These are phyloP conservation scores for Panus rudis DNA, from an alignment of 768 basidiomycete genomes.

Conservation along the genomic window DNA sequence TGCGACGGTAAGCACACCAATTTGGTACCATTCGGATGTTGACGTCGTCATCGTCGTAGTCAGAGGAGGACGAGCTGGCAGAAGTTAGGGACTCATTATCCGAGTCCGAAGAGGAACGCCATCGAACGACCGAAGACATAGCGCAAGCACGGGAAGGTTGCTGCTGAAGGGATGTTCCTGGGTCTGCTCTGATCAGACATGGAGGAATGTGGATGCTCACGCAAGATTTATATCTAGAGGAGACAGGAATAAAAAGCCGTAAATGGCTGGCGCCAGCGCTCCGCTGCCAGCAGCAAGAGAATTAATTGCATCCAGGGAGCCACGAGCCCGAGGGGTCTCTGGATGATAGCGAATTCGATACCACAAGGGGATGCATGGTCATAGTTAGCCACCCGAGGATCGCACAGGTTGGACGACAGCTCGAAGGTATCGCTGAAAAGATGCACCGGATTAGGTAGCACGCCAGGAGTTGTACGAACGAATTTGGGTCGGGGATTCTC, in stretches of 20 bases:
- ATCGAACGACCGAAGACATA: slow-evolving; percentile 4
- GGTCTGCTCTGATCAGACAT: slow-evolving; percentile 1
- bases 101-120: slow-evolving; percentile 3
- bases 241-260: not conserved
- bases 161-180: no score
- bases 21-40: slow-evolving; percentile 54
- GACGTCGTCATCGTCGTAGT: slow-evolving; percentile 39
- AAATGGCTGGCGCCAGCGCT: not conserved
- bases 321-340: no score
- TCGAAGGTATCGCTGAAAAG: not conserved
- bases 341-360: no score
- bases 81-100: slow-evolving; percentile 17
- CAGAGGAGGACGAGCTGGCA: slow-evolving; percentile 41
- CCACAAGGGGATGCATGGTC: no score
- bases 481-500: not conserved
- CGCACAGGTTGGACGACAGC: not conserved
- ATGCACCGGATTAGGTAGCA: not conserved
- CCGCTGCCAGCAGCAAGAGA: not conserved
- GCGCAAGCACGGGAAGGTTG: slow-evolving; percentile 1
- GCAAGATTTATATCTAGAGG: not conserved
- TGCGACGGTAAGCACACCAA: slow-evolving; percentile 49
- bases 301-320: no score
- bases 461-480: not conserved
- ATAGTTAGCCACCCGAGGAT: slow-evolving; percentile 1
- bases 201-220: slow-evolving; percentile 1